Conservation (phyloP, 2,329 filamentous ascomycete genomes). For the Arthrobotrys megalospora region DNA sequence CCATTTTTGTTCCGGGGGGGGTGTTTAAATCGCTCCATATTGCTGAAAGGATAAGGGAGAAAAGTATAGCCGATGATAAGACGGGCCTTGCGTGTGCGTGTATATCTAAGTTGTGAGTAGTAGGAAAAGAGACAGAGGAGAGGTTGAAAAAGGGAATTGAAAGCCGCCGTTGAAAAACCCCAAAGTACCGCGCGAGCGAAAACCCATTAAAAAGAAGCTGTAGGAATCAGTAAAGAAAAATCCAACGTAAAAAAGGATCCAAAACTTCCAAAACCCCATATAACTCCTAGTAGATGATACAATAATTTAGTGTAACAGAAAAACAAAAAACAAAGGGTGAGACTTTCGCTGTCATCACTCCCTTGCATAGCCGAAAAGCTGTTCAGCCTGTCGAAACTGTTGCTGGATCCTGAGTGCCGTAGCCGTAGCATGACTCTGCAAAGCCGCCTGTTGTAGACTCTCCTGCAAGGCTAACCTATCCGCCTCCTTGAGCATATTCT, state of each 20-base stretch:
- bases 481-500: constrained; percentile 48
- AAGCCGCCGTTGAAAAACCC: constrained; percentile 23
- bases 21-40: constrained; percentile 36
- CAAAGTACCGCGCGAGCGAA: constrained; percentile 5
- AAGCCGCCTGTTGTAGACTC: constrained; percentile 37
- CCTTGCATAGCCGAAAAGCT: constrained; percentile 38
- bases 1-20: background rate
- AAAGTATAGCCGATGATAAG: constrained; percentile 18
- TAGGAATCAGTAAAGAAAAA: constrained; percentile 20
- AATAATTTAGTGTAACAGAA: constrained; percentile 16
- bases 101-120: constrained; percentile 31
- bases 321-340: constrained; percentile 25
- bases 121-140: constrained; percentile 8
- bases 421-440: constrained; percentile 39
- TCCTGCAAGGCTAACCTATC: constrained; percentile 41
- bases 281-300: constrained; percentile 56
- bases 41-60: constrained; percentile 12
- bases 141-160: constrained; percentile 25
- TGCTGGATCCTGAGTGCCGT: constrained; percentile 21
- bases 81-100: constrained; percentile 31
- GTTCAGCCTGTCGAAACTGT: constrained; percentile 39
- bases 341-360: constrained; percentile 19
- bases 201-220: constrained; percentile 14
- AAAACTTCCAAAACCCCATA: constrained; percentile 18
- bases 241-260: background rate